phyloP scores from a whole-genome alignment of 768 basidiomycete species.

The Chiua virens region DNA sequence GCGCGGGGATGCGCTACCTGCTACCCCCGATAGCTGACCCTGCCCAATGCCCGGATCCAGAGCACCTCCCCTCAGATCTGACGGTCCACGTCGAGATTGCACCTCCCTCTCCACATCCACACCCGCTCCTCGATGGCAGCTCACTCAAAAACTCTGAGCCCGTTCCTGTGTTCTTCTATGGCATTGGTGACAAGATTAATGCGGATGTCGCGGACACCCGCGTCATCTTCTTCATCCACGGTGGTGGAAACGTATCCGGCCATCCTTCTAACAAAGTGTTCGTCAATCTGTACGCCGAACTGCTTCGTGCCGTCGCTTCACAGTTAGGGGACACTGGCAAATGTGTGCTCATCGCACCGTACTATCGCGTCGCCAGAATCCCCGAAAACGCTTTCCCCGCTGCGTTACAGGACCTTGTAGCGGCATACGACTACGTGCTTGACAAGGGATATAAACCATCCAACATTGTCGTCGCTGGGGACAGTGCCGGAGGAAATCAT shows the following conservation, averaged over 20 bases:
- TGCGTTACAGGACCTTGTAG: conserved; percentile 11
- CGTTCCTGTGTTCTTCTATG: conserved; percentile 5
- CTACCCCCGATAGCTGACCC: not conserved
- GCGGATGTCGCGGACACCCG: not conserved
- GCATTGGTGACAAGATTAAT: too few relatives aligned
- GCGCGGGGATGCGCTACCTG: not conserved
- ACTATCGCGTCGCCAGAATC: conserved; percentile 13
- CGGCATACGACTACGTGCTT: conserved; percentile 15
- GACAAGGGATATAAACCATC: conserved; percentile 5
- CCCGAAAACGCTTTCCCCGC: conserved; percentile 15
- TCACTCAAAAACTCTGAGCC: not conserved
- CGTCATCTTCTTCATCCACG: conserved; percentile 4
- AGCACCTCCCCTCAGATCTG: conserved; percentile 9
- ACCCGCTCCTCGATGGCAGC: not conserved
- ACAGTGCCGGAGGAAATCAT: conserved; percentile 19
- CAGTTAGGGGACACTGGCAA: not conserved
- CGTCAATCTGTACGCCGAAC: not conserved
- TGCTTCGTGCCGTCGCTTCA: not conserved
- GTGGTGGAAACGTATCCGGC: conserved; percentile 3
- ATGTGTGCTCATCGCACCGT: conserved; percentile 7
- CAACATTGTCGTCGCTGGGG: conserved; percentile 12
- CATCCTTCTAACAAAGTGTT: conserved; percentile 1
- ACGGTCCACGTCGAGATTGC: conserved; percentile 10
- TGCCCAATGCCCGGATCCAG: not conserved
- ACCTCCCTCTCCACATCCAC: not conserved